Percentiles rank a stretch among this genome's conserved stretches.
phyloP scores from a whole-genome alignment of 139 green algal genomes.

The Eudorina sp. region DNA sequence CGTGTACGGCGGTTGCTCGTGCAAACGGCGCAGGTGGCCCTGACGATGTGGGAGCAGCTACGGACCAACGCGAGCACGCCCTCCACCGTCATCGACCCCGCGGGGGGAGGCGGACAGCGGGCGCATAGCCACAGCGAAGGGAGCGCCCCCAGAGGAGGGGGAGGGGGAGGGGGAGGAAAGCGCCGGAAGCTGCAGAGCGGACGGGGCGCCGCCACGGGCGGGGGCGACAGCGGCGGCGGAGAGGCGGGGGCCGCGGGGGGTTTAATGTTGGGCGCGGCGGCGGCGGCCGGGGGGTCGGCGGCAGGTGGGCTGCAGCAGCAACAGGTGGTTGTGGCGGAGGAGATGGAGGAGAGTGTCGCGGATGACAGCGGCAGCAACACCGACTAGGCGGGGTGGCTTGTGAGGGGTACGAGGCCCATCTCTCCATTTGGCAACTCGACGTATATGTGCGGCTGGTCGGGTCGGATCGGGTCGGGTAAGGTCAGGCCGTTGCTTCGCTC shows the following conservation, averaged over 20 bases:
- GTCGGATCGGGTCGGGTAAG: too few species aligned
- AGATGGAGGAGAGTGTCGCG: neutral
- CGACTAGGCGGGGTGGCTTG: too few species aligned
- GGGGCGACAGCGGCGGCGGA: neutral
- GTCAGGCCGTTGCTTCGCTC: too few species aligned
- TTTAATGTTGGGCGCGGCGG: neutral
- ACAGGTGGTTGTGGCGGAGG: neutral
- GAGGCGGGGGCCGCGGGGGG: neutral
- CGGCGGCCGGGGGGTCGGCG: neutral
- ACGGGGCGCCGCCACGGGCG: too few species aligned
- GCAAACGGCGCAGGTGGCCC: conserved; percentile 36
- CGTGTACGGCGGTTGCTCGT: neutral
- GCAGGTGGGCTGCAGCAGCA: too few species aligned
- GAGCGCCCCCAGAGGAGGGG: neutral
- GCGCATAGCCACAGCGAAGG: neutral
- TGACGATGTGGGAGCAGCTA: conserved; percentile 79
- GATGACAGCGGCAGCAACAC: conserved; percentile 37
- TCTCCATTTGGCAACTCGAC: too few species aligned
- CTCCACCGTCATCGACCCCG: conserved; percentile 74
- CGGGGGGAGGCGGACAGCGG: neutral
- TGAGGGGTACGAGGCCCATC: too few species aligned
- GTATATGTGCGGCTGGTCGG: too few species aligned
- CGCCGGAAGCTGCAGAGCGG: neutral
- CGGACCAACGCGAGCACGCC: conserved; percentile 76
- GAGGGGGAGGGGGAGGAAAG: neutral